Conservation (phyloP, 2,329 filamentous ascomycete genomes). For the Neurospora sp. region DNA sequence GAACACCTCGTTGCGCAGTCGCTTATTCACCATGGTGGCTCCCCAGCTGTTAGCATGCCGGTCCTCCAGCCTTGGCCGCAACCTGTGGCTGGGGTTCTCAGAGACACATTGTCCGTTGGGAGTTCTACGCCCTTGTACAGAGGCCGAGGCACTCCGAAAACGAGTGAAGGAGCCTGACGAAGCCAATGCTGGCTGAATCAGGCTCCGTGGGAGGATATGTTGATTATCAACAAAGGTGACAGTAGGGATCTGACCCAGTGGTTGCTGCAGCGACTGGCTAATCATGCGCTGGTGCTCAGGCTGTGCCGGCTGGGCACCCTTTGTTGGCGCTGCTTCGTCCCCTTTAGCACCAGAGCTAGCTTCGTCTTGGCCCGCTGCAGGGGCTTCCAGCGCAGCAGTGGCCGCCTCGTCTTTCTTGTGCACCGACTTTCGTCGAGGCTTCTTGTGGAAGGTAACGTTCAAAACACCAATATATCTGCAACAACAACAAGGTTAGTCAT, state of each 20-base stretch:
- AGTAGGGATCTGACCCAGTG: slow-evolving; percentile 62
- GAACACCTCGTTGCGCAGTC: slow-evolving; percentile 81
- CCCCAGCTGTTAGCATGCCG: slow-evolving; percentile 67
- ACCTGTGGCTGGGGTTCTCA: neutral
- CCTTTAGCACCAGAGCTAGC: slow-evolving; percentile 12
- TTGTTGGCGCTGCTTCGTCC: slow-evolving; percentile 11
- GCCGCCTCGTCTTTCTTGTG: slow-evolving; percentile 38
- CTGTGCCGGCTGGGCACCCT: slow-evolving; percentile 13
- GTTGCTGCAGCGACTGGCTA: slow-evolving; percentile 66
- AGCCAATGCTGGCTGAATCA: slow-evolving; percentile 53
- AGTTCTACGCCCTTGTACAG: slow-evolving; percentile 10
- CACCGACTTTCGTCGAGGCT: slow-evolving; percentile 54
- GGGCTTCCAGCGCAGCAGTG: slow-evolving; percentile 24
- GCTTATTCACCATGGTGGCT: slow-evolving; percentile 82
- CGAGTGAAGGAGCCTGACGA: slow-evolving; percentile 21
- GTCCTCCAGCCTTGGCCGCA: slow-evolving; percentile 39
- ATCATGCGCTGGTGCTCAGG: slow-evolving; percentile 35
- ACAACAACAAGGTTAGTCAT: neutral
- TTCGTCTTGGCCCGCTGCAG: slow-evolving; percentile 24
- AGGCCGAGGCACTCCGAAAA: slow-evolving; percentile 27
- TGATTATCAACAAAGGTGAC: slow-evolving; percentile 91
- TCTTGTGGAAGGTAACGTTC: slow-evolving; percentile 90
- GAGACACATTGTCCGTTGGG: slow-evolving; percentile 8
- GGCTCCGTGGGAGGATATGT: slow-evolving; percentile 80
- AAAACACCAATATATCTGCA: slow-evolving; percentile 88